These are phyloP conservation scores for Rhynchospora pubera DNA, from an alignment of 176 grass and related monocot species.

Conservation along the genomic window DNA sequence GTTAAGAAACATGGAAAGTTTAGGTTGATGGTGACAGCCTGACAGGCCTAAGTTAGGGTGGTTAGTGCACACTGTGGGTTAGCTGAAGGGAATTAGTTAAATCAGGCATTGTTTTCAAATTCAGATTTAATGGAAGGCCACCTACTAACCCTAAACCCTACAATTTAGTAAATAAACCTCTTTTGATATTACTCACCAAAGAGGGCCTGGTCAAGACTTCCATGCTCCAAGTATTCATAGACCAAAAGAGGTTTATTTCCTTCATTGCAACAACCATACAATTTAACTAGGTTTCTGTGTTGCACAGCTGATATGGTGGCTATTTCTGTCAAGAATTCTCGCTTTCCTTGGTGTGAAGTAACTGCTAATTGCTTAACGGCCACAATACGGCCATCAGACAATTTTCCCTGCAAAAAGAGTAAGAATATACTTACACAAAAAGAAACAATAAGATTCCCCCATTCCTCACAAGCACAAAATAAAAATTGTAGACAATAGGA, in stretches of 20 bases:
- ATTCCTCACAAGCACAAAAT: neutral
- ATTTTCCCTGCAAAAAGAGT: constrained; percentile 50
- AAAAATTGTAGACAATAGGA: neutral
- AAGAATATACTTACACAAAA: neutral
- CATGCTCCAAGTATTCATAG: constrained; percentile 80
- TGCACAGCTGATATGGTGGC: constrained; percentile 70
- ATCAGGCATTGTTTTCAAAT: neutral
- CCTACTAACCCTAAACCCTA: no score
- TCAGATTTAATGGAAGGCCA: neutral
- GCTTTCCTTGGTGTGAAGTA: constrained; percentile 70
- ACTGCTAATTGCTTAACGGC: constrained; percentile 72
- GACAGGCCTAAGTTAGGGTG: neutral
- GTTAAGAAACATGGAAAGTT: neutral
- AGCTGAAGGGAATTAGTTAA: neutral
- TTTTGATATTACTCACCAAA: constrained; percentile 49
- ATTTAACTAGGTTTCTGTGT: constrained; percentile 58
- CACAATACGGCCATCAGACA: constrained; percentile 62
- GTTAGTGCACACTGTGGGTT: neutral
- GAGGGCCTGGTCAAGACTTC: constrained; percentile 68
- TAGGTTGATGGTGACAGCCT: neutral
- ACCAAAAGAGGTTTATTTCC: constrained; percentile 55
- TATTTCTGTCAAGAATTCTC: constrained; percentile 71
- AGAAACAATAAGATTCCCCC: neutral
- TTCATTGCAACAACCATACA: constrained; percentile 73
- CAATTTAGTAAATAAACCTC: no score